phyloP scores from a whole-genome alignment of 1,139 yeast genomes.

The Nadsonia commutata region DNA sequence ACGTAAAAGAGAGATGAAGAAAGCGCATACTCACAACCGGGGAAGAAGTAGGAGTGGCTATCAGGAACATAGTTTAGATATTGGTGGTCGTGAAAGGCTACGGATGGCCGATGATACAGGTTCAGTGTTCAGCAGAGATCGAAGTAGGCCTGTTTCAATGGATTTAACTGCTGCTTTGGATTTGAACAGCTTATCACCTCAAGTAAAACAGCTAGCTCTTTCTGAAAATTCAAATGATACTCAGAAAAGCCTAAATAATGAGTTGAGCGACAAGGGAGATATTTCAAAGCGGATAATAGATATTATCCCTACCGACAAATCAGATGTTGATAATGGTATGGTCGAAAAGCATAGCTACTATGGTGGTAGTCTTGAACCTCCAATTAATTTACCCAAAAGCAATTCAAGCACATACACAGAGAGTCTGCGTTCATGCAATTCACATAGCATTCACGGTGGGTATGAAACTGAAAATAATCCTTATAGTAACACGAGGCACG shows the following conservation, averaged over 20 bases:
- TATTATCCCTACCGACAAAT: no score
- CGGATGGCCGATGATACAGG: background rate
- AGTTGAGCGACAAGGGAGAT: no score
- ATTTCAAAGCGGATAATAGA: no score
- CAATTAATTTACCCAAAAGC: background rate
- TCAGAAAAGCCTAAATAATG: no score
- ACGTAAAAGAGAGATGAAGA: slow-evolving; percentile 26
- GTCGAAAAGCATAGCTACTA: no score
- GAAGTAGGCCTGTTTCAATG: slow-evolving; percentile 1
- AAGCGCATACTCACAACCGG: slow-evolving; percentile 10
- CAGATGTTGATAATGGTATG: no score
- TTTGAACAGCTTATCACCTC: background rate
- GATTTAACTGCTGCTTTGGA: slow-evolving; percentile 3
- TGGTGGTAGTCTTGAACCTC: no score
- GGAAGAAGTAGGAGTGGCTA: background rate
- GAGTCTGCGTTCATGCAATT: slow-evolving; percentile 2
- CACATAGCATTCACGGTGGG: no score
- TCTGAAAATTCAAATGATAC: background rate
- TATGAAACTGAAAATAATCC: no score
- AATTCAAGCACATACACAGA: slow-evolving; percentile 1
- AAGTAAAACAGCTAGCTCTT: background rate
- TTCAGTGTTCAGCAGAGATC: slow-evolving; percentile 5
- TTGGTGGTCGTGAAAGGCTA: background rate
- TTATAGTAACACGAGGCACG: slow-evolving; percentile 1
- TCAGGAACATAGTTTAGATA: background rate